phyloP scores from a whole-genome alignment of 768 basidiomycete species.

The Lactarius indigo region DNA sequence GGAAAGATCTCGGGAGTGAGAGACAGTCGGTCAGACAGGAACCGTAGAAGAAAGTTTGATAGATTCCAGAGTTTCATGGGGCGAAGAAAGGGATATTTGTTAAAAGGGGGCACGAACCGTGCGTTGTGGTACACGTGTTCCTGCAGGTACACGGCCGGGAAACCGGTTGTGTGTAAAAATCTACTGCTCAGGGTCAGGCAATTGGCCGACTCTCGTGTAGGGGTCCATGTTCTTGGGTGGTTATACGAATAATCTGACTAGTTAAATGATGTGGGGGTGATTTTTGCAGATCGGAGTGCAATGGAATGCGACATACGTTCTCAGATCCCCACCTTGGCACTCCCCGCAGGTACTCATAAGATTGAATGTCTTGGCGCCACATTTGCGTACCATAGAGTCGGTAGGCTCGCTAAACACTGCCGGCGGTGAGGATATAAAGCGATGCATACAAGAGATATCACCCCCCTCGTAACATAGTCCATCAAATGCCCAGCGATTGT shows the following conservation, averaged over 20 bases:
- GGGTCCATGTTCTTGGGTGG: background rate
- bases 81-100: background rate
- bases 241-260: background rate
- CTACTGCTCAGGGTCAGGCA: background rate
- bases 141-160: slow-evolving; percentile 8
- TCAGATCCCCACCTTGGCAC: background rate
- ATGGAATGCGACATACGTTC: background rate
- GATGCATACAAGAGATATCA: background rate
- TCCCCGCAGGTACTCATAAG: background rate
- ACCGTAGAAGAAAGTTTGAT: background rate
- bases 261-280: background rate
- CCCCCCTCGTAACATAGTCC: background rate
- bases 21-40: background rate
- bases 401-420: background rate
- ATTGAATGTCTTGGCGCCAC: background rate
- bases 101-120: background rate
- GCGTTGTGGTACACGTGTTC: slow-evolving; percentile 10
- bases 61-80: background rate
- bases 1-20: background rate
- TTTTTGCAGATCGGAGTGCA: no score
- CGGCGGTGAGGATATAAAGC: background rate
- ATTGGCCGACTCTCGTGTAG: background rate
- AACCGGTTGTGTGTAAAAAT: background rate
- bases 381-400: background rate
- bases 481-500: background rate